Evolutionary conservation across 2,329 filamentous ascomycete species (phyloP).

Genomic region (Cercospora nicotianae): DNA sequence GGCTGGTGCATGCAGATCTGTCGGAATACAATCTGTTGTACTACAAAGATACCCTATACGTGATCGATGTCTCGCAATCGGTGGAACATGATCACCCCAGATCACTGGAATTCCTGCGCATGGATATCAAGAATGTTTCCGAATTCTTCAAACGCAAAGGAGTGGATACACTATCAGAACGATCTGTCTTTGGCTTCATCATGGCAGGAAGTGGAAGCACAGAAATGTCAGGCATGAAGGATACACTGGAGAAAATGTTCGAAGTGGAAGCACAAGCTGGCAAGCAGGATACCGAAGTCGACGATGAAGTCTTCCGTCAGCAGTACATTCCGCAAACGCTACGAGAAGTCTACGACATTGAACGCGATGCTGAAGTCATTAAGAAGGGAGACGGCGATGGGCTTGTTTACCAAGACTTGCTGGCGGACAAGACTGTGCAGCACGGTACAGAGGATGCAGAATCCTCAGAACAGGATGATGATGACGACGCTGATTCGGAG

Average conservation of each 20-base stretch:
- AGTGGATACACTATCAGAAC: conserved; percentile 77
- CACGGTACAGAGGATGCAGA: conserved; percentile 36
- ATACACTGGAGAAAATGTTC: conserved; percentile 67
- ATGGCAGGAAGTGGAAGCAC: conserved; percentile 61
- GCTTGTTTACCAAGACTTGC: conserved; percentile 81
- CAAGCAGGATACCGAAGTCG: conserved; percentile 63
- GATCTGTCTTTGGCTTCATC: conserved; percentile 81
- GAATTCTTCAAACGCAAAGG: conserved; percentile 89
- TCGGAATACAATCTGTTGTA: conserved; percentile 98
- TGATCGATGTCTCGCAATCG: conserved; percentile 97
- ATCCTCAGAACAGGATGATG: conserved; percentile 40
- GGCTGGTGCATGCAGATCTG: conserved; percentile 90
- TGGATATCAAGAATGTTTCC: conserved; percentile 96
- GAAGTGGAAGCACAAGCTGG: conserved; percentile 53
- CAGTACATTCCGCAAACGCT: conserved; percentile 96
- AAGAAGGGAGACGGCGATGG: conserved; percentile 70
- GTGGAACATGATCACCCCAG: conserved; percentile 96
- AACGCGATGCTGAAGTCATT: conserved; percentile 81
- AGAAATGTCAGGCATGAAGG: conserved; percentile 61
- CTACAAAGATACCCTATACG: conserved; percentile 76
- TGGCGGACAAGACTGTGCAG: conserved; percentile 54
- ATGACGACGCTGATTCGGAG: conserved; percentile 36
- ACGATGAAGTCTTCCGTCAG: conserved; percentile 90
- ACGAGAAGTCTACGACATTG: conserved; percentile 94
- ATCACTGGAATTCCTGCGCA: conserved; percentile 88